Base-by-base conservation (phyloP, 768 basidiomycete genomes). In the Galerina marginata region DNA sequence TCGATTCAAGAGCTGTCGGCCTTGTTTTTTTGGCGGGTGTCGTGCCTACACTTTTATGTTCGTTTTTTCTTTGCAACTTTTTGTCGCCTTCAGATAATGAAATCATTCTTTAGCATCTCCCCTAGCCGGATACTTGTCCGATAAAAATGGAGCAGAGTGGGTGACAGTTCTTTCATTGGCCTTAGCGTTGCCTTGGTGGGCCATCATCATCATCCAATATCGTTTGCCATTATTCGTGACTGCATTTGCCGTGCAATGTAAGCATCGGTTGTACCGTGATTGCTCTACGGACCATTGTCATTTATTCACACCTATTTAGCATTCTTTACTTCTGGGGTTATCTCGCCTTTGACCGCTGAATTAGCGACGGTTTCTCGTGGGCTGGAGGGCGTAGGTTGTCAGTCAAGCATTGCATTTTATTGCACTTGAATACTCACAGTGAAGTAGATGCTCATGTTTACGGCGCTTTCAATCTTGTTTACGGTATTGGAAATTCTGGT, bases 391-490 rank as follows among this genome's bases (percentile, higher is more conserved):
- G 79, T 92, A 39, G 91, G 90, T 33, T 93, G 90, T 86, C 67
- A 69, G 87, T 59, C 14, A 3, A 29, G 29, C 36, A 11, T 23
- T 23, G 20, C 14, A 39, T 14, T 29, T 40, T 36, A 56, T 10
- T 10, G 20, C 16, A 48, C 20, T 47, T 47, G 42, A 36, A 60
- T 44, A 63, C 20, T 43, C 12, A 42, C 16, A 2, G 47, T 59
- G n/a, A 4, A 47, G 29, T 64, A 92, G 91, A 88, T 71, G 90
- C 83, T 0, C 90, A 92, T 66, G 80, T 89, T 3, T 92, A 90
- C 65, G 90, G 86, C 3, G 86, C 85, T 0, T 91, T 90, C 69
- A 93, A 91, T 73, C 67, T 92, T 10, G 85, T 84, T 2, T 91
- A 86, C 61, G 90, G 87, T 1, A 69, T 89, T 58, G 90, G 89